Evolutionary conservation across 768 basidiomycete species (phyloP).

Genomic region (Kwoniella pini): DNA sequence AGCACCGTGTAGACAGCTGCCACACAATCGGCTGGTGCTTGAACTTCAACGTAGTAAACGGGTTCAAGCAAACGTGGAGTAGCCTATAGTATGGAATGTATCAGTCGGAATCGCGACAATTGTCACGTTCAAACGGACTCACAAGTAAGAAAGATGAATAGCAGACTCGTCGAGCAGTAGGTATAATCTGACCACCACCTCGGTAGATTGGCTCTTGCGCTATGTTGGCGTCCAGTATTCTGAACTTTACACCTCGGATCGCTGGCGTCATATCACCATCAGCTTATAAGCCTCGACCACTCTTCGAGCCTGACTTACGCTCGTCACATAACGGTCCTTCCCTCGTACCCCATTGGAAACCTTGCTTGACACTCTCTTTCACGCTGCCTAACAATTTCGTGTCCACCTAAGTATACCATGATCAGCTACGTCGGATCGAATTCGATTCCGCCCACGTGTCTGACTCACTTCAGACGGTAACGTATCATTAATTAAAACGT

Average conservation of each 20-base stretch:
- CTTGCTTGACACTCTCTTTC: slow-evolving; percentile 95
- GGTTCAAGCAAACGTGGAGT: slow-evolving; percentile 95
- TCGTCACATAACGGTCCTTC: slow-evolving; percentile 98
- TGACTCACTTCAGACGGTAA: slow-evolving; percentile 78
- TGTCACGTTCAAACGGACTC: slow-evolving; percentile 47
- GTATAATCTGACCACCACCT: slow-evolving; percentile 97
- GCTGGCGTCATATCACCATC: slow-evolving; percentile 60
- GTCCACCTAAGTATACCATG: too few relatives aligned
- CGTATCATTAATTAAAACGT: slow-evolving; percentile 92
- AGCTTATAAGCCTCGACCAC: slow-evolving; percentile 1
- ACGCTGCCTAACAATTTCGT: slow-evolving; percentile 86
- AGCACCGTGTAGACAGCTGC: slow-evolving; percentile 98
- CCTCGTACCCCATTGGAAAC: slow-evolving; percentile 98
- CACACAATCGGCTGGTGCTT: slow-evolving; percentile 97
- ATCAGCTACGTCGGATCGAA: too few relatives aligned
- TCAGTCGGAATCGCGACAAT: slow-evolving; percentile 1
- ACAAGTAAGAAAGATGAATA: slow-evolving; percentile 99
- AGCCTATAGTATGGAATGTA: slow-evolving; percentile 61
- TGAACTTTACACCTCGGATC: slow-evolving; percentile 98
- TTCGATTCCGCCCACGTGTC: too few relatives aligned
- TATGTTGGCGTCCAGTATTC: slow-evolving; percentile 85
- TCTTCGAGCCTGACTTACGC: slow-evolving; percentile 65
- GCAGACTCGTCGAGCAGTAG: slow-evolving; percentile 96
- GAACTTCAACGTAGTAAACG: slow-evolving; percentile 98
- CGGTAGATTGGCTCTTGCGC: slow-evolving; percentile 97